A percentile compares a stretch with the other conserved stretches of the same genome.
These are phyloP conservation scores for Sphaerulina musiva DNA, from an alignment of 2,329 filamentous ascomycete genomes.

Conservation along the genomic window DNA sequence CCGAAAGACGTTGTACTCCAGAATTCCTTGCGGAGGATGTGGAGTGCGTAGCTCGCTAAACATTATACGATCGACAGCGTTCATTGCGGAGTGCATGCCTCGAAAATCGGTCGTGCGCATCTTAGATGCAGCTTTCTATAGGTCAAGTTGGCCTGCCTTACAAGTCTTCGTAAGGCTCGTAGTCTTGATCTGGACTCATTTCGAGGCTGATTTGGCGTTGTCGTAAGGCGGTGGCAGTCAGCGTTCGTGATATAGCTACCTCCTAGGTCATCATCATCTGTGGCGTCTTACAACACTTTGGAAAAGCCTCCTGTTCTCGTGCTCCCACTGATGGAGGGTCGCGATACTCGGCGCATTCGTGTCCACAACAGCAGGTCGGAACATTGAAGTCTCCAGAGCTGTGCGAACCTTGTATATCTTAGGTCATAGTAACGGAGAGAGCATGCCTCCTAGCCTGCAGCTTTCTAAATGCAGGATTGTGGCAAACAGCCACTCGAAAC, in stretches of 20 bases:
- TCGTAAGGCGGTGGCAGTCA: neutral
- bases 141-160: neutral
- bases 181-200: neutral
- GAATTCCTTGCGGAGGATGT: neutral
- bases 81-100: neutral
- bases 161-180: neutral
- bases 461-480: neutral
- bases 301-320: neutral
- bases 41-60: neutral
- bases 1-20: neutral
- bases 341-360: neutral
- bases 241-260: neutral
- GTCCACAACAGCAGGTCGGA: neutral
- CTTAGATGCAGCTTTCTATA: neutral
- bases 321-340: neutral
- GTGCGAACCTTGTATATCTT: neutral
- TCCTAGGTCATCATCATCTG: neutral
- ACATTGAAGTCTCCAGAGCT: too few relatives aligned
- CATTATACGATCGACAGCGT: neutral
- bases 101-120: neutral
- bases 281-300: neutral
- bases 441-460: neutral
- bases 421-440: neutral
- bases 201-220: neutral
- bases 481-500: neutral